phyloP scores from a whole-genome alignment of 2,329 filamentous ascomycete genomes.

The Penicillium griseofulvum region DNA sequence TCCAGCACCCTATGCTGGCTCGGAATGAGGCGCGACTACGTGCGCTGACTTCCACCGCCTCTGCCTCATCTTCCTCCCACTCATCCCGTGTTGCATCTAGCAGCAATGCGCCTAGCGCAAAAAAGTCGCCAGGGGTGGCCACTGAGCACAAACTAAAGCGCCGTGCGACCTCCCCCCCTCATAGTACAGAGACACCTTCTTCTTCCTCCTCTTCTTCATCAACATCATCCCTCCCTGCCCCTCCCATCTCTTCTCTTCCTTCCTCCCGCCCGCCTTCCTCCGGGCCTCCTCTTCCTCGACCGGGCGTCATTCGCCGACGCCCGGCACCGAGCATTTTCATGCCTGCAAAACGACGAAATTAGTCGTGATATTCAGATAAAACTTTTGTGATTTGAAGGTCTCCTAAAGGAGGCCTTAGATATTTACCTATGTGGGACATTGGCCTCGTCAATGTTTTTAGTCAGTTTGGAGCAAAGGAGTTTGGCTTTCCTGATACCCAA shows the following conservation, averaged over 20 bases:
- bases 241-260: not conserved
- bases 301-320: slow-evolving; percentile 28
- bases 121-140: not conserved
- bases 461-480: not conserved
- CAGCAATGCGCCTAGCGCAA: not conserved
- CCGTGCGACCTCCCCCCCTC: slow-evolving; percentile 6
- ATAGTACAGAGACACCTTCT: not conserved
- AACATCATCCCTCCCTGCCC: not conserved
- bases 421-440: not conserved
- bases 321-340: slow-evolving; percentile 33
- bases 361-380: slow-evolving; percentile 14
- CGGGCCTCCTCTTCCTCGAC: slow-evolving; percentile 16
- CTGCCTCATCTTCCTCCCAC: not conserved
- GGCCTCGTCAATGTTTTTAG: not conserved
- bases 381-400: not conserved
- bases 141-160: slow-evolving; percentile 12
- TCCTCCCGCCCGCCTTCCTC: not conserved
- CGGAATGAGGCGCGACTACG: slow-evolving; percentile 17
- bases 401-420: not conserved
- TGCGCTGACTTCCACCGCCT: slow-evolving; percentile 24
- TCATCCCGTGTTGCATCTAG: not conserved
- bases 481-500: not conserved
- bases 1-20: slow-evolving; percentile 9
- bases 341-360: slow-evolving; percentile 30
- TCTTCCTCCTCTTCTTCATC: too few species aligned